These are phyloP conservation scores for Chrysosporium queenslandicum DNA, from an alignment of 2,329 filamentous ascomycete species.

Conservation along the genomic window DNA sequence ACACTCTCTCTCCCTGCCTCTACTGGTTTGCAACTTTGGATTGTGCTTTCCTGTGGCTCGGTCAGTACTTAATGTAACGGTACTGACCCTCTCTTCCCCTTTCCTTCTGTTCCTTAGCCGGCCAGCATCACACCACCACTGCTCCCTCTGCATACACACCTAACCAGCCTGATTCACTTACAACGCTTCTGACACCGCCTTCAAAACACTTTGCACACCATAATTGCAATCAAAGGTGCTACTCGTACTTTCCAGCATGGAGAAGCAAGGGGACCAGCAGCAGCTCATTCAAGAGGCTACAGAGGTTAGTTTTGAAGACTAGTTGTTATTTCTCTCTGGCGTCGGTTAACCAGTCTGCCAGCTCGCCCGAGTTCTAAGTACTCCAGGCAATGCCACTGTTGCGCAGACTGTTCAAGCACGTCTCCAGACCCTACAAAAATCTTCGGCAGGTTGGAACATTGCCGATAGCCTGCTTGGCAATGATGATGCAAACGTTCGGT, in stretches of 20 bases:
- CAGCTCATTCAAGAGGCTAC: slow-evolving; percentile 25
- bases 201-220: no score
- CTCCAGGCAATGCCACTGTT: slow-evolving; percentile 36
- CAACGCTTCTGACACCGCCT: no score
- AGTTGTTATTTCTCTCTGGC: no score
- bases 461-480: slow-evolving; percentile 64
- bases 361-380: slow-evolving; percentile 35
- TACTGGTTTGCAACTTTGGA: background rate
- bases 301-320: slow-evolving; percentile 18
- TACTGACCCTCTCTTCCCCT: slow-evolving; percentile 5
- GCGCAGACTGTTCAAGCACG: slow-evolving; percentile 56
- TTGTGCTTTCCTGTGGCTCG: slow-evolving; percentile 4
- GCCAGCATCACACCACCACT: background rate
- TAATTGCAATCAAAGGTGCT: no score
- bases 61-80: slow-evolving; percentile 3
- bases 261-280: slow-evolving; percentile 24
- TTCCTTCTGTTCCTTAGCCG: slow-evolving; percentile 3
- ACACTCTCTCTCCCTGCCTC: no score
- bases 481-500: slow-evolving; percentile 65
- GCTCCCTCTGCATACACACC: background rate
- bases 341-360: no score
- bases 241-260: no score
- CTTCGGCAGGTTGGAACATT: slow-evolving; percentile 73
- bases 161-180: no score
- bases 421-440: slow-evolving; percentile 68